Evolutionary conservation across 2,329 filamentous ascomycete species (phyloP).

Genomic region (Claviceps maximensis): DNA sequence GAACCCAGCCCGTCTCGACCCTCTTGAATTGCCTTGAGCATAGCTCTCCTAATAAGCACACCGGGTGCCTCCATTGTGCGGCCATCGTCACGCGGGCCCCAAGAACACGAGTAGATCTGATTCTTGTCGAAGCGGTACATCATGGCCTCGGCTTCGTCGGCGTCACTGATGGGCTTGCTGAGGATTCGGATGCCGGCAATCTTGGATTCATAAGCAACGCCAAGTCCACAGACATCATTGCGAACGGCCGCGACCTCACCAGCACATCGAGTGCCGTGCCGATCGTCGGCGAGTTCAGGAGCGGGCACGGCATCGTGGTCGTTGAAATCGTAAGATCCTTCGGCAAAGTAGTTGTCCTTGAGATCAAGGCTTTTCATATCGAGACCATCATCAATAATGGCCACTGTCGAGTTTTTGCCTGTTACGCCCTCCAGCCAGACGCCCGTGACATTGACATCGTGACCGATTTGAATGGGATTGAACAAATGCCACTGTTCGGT

Average conservation of each 20-base stretch:
- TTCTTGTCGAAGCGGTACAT: slow-evolving; percentile 88
- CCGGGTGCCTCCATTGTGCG: slow-evolving; percentile 87
- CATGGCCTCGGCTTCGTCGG: slow-evolving; percentile 82
- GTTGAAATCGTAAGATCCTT: slow-evolving; percentile 94
- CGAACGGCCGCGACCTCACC: slow-evolving; percentile 86
- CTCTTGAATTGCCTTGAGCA: slow-evolving; percentile 84
- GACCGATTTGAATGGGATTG: slow-evolving; percentile 66
- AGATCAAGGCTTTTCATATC: slow-evolving; percentile 93
- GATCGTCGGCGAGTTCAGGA: slow-evolving; percentile 72
- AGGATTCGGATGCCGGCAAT: slow-evolving; percentile 88
- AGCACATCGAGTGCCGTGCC: slow-evolving; percentile 85
- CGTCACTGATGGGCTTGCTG: slow-evolving; percentile 78
- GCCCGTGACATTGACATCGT: slow-evolving; percentile 93
- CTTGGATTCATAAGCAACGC: slow-evolving; percentile 83
- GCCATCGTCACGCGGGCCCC: slow-evolving; percentile 92
- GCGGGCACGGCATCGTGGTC: slow-evolving; percentile 66
- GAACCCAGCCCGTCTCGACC: slow-evolving; percentile 74
- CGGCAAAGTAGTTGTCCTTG: slow-evolving; percentile 84
- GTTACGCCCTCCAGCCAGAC: slow-evolving; percentile 87
- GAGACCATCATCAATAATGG: slow-evolving; percentile 89
- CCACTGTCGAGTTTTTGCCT: slow-evolving; percentile 76
- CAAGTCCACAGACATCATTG: slow-evolving; percentile 90
- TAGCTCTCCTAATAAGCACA: slow-evolving; percentile 74
- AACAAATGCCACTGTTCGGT: slow-evolving; percentile 89
- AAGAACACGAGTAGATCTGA: slow-evolving; percentile 96